Base-by-base conservation (phyloP, 2,329 filamentous ascomycete genomes). In the Leptosphaerulina australis region DNA sequence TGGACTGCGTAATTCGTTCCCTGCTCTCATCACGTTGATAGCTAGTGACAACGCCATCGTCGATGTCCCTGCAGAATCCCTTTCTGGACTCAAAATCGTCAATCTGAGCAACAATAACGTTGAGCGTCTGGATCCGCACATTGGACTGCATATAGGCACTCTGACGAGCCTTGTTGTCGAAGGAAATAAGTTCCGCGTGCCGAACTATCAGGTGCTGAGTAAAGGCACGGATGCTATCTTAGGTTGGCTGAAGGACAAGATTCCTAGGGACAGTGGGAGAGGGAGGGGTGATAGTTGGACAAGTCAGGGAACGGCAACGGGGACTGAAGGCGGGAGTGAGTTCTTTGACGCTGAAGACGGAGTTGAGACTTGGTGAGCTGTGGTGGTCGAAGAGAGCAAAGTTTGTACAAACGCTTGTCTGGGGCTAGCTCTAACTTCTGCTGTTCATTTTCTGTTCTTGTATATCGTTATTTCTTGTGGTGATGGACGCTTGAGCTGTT, bases 91-190 rank as follows among this genome's bases (percentile, higher is more conserved):
- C 48, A 84, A 84, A 57, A 82, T 88, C 4, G 83, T 95, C 2
- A 90, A 96, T 68, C 84, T 91, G 7, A 85, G 84, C 58, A 92
- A 91, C 71, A 97, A 97, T 66, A 88, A 93, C 40, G 90, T 97
- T 55, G 83, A 83, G n/a, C 83, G 84, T 36, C 76, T 97, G 11
- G 90, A 94, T 53, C 88, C 92, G 0, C 84, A 87, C 6, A 80
- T 97, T 9, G 93, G 93, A 0, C 77, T 96, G 10, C 78, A 96
- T 0, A 86, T 87, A 18, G 87, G 86, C 1, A 78, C 62, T 56
- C 84, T 75, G 76, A 88, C 79, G 72, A 82, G 79, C 44, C 76
- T 97, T 8, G 88, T 96, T 37, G 88, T 96, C 3, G 83, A 83
- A 21, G 91, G 91, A 0, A 97, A 97, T 69, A 81, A 86, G 24